These are phyloP conservation scores for Plasmodiophora brassicae DNA, from an alignment of 208 protist species.

Conservation along the genomic window DNA sequence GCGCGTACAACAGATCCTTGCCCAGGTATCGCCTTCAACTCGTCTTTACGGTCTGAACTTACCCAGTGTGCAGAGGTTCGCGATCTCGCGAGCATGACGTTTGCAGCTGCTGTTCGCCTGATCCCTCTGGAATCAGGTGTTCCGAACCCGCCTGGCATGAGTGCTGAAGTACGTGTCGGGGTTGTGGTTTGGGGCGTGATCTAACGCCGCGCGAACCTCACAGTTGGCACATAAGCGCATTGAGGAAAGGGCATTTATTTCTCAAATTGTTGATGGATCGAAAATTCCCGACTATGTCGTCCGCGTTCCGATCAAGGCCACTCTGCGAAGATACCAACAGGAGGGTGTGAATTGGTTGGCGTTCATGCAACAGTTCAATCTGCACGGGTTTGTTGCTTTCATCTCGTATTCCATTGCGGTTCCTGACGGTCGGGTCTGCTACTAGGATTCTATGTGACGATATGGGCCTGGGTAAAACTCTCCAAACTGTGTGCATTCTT, in stretches of 20 bases:
- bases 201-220: conserved; percentile 36
- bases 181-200: conserved; percentile 42
- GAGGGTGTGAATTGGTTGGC: conserved; percentile 77
- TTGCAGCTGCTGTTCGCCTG: conserved; percentile 65
- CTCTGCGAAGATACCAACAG: conserved; percentile 73
- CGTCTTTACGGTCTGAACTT: neutral
- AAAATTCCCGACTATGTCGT: conserved; percentile 56
- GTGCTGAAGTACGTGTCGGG: neutral
- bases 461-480: conserved; percentile 83
- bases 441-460: conserved; percentile 78
- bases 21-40: neutral
- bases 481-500: conserved; percentile 75
- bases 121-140: conserved; percentile 67
- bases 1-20: neutral
- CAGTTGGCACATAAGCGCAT: conserved; percentile 42
- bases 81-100: conserved; percentile 55
- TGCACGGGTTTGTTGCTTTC: conserved; percentile 52
- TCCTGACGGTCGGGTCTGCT: too few relatives aligned
- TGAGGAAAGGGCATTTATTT: conserved; percentile 60
- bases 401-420: too few relatives aligned
- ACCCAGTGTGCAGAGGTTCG: conserved; percentile 47
- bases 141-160: neutral
- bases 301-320: conserved; percentile 62
- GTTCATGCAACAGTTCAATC: conserved; percentile 69
- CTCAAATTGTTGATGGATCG: conserved; percentile 63